phyloP scores from a whole-genome alignment of 1,284 basidiomycete species.

The Trametes polyzona region DNA sequence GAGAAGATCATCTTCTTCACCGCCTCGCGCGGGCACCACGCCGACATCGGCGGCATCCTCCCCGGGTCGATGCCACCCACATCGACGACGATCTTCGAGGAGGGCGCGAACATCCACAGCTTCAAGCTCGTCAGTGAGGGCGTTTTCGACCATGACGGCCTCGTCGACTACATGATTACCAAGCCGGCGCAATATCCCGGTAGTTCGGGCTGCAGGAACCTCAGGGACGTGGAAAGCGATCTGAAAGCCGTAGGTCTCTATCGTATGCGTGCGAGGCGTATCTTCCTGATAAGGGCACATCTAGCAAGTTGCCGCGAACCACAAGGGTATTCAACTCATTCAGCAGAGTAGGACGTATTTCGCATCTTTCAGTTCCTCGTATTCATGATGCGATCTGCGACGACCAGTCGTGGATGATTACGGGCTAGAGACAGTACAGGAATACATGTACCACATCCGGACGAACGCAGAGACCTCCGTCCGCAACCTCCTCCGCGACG shows the following conservation, averaged over 20 bases:
- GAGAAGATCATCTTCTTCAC: slow-evolving; percentile 90
- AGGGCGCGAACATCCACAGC: slow-evolving; percentile 90
- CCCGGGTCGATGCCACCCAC: slow-evolving; percentile 96
- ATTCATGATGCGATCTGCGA: not conserved
- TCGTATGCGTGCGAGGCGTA: not conserved
- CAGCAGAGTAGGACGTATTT: slow-evolving; percentile 65
- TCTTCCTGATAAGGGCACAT: not conserved
- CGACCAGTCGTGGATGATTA: slow-evolving; percentile 84
- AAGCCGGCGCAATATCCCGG: slow-evolving; percentile 85
- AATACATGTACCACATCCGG: slow-evolving; percentile 92
- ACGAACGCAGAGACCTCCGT: slow-evolving; percentile 91
- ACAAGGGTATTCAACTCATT: slow-evolving; percentile 89
- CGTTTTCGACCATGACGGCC: slow-evolving; percentile 75
- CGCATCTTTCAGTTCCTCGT: not conserved
- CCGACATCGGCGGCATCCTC: slow-evolving; percentile 77
- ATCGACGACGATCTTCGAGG: slow-evolving; percentile 88
- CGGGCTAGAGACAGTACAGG: slow-evolving; percentile 84
- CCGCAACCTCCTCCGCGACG: slow-evolving; percentile 79
- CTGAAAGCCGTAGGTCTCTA: slow-evolving; percentile 76
- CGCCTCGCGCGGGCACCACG: slow-evolving; percentile 88
- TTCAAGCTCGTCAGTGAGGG: slow-evolving; percentile 93
- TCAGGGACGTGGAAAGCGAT: slow-evolving; percentile 91
- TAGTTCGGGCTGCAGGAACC: slow-evolving; percentile 82
- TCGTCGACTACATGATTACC: slow-evolving; percentile 84
- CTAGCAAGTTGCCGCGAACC: slow-evolving; percentile 95